A percentile compares a stretch with the other conserved stretches of the same genome.
These are phyloP conservation scores for Dipteronia sinensis DNA, from an alignment of 345 rosid genomes.

Conservation along the genomic window DNA sequence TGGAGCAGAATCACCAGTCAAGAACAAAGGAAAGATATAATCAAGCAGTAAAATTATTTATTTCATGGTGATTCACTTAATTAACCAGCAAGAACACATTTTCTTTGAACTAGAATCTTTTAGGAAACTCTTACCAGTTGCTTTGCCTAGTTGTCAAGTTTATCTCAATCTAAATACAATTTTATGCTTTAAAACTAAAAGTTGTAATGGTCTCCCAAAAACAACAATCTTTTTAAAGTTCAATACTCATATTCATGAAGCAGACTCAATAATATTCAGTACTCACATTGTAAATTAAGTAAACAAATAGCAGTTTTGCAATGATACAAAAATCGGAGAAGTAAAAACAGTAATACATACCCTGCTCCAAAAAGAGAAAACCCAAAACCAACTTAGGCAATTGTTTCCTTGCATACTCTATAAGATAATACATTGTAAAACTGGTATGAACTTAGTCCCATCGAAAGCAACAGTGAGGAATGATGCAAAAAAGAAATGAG, in stretches of 20 bases:
- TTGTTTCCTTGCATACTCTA: conserved; percentile 64
- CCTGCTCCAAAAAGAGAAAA: conserved; percentile 77
- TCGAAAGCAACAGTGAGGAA: conserved; percentile 84
- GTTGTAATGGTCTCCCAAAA: not conserved
- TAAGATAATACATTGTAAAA: conserved; percentile 73
- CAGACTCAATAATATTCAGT: conserved; percentile 11
- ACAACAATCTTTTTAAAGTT: not conserved
- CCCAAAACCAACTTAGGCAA: conserved; percentile 84
- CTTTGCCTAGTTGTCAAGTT: not conserved
- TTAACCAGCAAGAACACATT: not conserved
- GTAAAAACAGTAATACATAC: conserved; percentile 44
- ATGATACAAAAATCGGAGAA: conserved; percentile 23
- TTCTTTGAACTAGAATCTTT: not conserved
- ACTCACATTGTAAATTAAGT: not conserved
- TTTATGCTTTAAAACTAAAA: not conserved
- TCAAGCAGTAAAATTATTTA: no score
- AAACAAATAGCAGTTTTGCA: not conserved
- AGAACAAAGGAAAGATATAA: not conserved
- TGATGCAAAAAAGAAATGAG: conserved; percentile 95
- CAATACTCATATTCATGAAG: conserved; percentile 8
- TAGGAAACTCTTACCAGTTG: conserved; percentile 1
- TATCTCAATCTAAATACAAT: not conserved
- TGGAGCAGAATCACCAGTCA: conserved; percentile 12
- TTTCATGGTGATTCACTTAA: no score
- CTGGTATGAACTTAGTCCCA: conserved; percentile 65